phyloP scores from a whole-genome alignment of 164 flowering plant genomes.

The Brasenia schreberi region DNA sequence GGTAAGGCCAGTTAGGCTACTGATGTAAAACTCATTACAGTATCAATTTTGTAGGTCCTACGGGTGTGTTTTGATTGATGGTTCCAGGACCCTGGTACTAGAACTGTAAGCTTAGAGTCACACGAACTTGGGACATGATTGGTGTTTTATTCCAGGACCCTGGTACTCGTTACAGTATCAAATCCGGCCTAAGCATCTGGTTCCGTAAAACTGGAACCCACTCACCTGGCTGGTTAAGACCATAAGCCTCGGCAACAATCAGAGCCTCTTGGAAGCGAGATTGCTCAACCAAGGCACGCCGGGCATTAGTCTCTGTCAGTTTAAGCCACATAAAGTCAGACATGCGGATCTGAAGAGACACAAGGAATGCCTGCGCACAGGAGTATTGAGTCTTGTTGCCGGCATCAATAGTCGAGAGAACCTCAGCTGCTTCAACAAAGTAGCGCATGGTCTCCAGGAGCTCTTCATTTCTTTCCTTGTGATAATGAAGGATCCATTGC shows the following conservation, averaged over 20 bases:
- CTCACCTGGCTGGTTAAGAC: constrained; percentile 84
- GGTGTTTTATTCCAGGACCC: no score
- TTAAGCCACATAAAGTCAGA: constrained; percentile 83
- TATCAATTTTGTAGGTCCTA: no score
- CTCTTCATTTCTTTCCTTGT: constrained; percentile 86
- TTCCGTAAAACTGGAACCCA: constrained; percentile 96
- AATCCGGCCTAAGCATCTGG: constrained; percentile 94
- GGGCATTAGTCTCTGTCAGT: constrained; percentile 81
- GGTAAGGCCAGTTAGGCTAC: no score
- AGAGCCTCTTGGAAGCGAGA: constrained; percentile 95
- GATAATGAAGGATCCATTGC: constrained; percentile 53
- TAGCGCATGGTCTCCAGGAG: constrained; percentile 86
- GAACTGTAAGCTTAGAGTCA: no score
- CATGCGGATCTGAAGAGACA: constrained; percentile 82
- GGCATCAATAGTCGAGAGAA: constrained; percentile 79
- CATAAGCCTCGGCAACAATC: constrained; percentile 91
- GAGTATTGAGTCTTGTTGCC: constrained; percentile 76
- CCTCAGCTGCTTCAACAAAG: constrained; percentile 87
- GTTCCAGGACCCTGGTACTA: no score
- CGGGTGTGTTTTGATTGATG: no score
- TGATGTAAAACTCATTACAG: no score
- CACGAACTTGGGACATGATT: no score
- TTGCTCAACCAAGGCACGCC: constrained; percentile 89
- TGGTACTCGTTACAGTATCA: no score
- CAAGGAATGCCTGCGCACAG: constrained; percentile 89